Percentiles rank a stretch among this genome's conserved stretches.
phyloP scores from a whole-genome alignment of 2,329 filamentous ascomycete genomes.

The Cytospora mali region DNA sequence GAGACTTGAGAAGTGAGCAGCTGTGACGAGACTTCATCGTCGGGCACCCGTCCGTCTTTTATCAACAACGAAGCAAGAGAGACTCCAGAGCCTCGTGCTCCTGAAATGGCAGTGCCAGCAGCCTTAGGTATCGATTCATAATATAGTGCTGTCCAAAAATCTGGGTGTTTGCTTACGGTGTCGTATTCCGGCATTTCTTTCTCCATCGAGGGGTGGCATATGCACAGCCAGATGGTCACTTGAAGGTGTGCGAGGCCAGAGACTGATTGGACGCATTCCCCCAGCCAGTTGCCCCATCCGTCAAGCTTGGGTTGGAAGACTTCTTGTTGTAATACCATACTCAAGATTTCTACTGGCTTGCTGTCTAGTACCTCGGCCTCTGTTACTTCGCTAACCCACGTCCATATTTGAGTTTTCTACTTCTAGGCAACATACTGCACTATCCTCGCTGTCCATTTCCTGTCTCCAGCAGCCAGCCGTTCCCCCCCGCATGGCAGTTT shows the following conservation, averaged over 20 bases:
- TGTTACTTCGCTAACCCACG: background rate
- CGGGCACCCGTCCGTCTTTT: background rate
- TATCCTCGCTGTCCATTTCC: background rate
- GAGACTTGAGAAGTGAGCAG: too few species aligned
- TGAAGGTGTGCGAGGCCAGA: background rate
- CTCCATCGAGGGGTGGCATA: background rate
- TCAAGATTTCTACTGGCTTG: background rate
- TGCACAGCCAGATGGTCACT: background rate
- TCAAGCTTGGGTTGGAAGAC: background rate
- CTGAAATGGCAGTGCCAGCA: too few species aligned
- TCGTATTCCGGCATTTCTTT: background rate
- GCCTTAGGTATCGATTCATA: background rate
- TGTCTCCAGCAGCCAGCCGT: background rate
- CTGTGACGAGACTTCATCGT: too few species aligned
- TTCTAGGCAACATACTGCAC: background rate
- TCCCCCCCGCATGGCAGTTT: too few species aligned
- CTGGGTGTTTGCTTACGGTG: background rate
- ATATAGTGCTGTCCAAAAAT: slow-evolving; percentile 5
- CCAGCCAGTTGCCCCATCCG: background rate
- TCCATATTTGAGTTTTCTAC: background rate
- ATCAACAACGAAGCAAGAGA: background rate
- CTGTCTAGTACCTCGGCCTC: background rate
- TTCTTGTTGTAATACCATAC: background rate
- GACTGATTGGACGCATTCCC: background rate
- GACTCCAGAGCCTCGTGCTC: background rate